phyloP scores from a whole-genome alignment of 352 stramenopile genomes.

The Blastocystis sp. region DNA sequence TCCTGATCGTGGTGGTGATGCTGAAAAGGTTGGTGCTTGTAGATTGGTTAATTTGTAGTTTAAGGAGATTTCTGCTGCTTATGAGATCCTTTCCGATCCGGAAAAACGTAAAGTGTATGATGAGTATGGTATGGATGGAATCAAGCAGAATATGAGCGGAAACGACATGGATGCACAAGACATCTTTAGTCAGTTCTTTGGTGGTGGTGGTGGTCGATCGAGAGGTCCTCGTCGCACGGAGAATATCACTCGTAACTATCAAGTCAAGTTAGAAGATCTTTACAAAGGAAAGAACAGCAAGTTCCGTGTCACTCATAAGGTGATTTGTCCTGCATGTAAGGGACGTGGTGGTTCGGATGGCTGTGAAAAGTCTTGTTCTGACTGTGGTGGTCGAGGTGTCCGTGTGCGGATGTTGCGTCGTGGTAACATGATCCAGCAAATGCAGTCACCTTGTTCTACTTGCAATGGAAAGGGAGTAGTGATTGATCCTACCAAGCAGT shows the following conservation, averaged over 20 bases:
- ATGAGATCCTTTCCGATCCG: conserved; percentile 89
- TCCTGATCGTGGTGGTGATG: conserved; percentile 94
- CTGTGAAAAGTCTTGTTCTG: conserved; percentile 81
- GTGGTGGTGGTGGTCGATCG: conserved; percentile 71
- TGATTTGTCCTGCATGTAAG: conserved; percentile 78
- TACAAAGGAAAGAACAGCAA: conserved; percentile 98
- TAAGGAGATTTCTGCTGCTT: conserved; percentile 85
- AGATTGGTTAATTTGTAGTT: conserved; percentile 70
- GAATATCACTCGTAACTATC: conserved; percentile 84
- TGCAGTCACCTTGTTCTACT: conserved; percentile 83
- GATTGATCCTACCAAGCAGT: conserved; percentile 84
- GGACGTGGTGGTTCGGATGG: conserved; percentile 82
- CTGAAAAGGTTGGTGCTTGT: conserved; percentile 77
- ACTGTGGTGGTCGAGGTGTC: conserved; percentile 85
- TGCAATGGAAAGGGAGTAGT: conserved; percentile 86
- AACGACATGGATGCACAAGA: conserved; percentile 74
- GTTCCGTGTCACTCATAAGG: conserved; percentile 88
- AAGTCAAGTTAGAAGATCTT: conserved; percentile 92
- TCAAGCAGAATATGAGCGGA: conserved; percentile 78
- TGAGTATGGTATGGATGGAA: conserved; percentile 92
- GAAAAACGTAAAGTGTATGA: conserved; percentile 80
- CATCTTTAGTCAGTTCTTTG: conserved; percentile 96
- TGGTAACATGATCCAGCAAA: conserved; percentile 93
- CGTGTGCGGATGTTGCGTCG: conserved; percentile 91
- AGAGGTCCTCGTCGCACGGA: conserved; percentile 82